Evolutionary conservation across 208 protist species (phyloP).

Genomic region (Polymyxa betae): DNA sequence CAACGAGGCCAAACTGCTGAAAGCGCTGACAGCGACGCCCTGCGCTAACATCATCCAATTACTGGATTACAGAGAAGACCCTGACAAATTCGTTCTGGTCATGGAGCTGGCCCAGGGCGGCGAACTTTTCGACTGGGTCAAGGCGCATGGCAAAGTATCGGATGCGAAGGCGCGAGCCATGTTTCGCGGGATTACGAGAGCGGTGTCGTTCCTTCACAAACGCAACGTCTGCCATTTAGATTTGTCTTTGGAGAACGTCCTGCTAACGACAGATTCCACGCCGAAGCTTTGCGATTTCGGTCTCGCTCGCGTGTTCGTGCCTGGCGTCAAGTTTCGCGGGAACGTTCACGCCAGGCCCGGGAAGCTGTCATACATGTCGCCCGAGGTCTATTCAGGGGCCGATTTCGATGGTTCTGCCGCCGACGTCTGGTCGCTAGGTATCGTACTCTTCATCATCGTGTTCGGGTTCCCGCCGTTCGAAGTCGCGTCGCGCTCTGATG

Average conservation of each 20-base stretch:
- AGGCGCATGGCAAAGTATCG: neutral
- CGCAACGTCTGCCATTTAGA: constrained; percentile 7
- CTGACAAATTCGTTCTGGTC: neutral
- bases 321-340: neutral
- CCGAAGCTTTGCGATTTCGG: constrained; percentile 48
- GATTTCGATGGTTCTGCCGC: constrained; percentile 39
- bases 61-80: neutral
- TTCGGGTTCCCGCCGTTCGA: constrained; percentile 68
- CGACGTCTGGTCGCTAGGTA: constrained; percentile 61
- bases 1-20: neutral
- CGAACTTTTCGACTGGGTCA: constrained; percentile 47
- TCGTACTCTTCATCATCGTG: constrained; percentile 65
- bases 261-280: neutral
- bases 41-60: constrained; percentile 30
- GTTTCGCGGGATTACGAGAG: neutral
- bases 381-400: constrained; percentile 2
- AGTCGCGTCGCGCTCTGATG: neutral
- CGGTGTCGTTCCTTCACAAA: neutral
- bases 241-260: constrained; percentile 49
- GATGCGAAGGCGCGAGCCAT: neutral
- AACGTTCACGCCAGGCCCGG: neutral
- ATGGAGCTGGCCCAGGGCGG: constrained; percentile 4
- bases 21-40: neutral
- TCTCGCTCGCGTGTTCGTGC: neutral
- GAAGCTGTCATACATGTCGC: constrained; percentile 52